Evolutionary conservation across 176 grass and related monocot species (phyloP).

Genomic region (Carex pumila): DNA sequence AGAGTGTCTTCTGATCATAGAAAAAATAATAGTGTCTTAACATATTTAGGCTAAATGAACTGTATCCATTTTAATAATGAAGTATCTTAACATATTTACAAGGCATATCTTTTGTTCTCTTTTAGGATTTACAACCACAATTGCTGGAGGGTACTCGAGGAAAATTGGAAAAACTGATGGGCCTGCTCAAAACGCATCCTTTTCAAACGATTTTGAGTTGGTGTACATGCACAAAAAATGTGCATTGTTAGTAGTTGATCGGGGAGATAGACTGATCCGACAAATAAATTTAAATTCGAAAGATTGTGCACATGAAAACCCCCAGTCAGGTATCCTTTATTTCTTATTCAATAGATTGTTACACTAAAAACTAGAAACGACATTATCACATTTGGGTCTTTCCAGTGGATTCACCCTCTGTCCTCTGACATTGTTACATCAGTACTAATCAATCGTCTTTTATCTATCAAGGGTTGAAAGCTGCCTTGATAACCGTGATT

Average conservation of each 20-base stretch:
- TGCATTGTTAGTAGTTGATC: conserved; percentile 52
- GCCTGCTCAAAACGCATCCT: conserved; percentile 65
- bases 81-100: neutral
- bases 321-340: conserved; percentile 5
- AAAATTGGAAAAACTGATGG: conserved; percentile 46
- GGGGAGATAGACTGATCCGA: conserved; percentile 48
- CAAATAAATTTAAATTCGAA: conserved; percentile 54
- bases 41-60: neutral
- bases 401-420: neutral
- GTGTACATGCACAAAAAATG: conserved; percentile 55
- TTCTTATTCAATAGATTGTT: neutral
- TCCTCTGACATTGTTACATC: neutral
- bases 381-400: neutral
- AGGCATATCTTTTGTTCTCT: conserved; percentile 1
- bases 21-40: neutral
- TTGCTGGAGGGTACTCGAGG: conserved; percentile 44
- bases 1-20: neutral
- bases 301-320: conserved; percentile 36
- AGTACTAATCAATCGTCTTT: neutral
- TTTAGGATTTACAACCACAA: conserved; percentile 51
- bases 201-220: conserved; percentile 56
- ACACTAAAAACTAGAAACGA: neutral
- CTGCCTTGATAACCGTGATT: conserved; percentile 1
- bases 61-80: neutral
- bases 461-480: conserved; percentile 11